Conservation (phyloP, 345 rosid genomes). For the Rhizophora apiculata region DNA sequence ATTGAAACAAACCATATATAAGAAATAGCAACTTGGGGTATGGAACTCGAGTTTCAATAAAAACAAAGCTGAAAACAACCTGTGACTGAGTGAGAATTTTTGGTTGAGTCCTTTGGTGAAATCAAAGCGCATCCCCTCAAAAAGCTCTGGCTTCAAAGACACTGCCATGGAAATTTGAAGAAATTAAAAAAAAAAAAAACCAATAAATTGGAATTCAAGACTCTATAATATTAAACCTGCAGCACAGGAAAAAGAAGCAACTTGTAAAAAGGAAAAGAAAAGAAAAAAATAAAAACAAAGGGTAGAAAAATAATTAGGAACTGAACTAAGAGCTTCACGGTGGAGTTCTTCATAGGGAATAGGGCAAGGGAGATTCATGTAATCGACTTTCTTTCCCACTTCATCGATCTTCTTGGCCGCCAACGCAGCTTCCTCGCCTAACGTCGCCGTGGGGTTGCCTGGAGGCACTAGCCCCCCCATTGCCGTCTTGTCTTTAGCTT, state of each 20-base stretch:
- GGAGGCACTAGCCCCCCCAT: neutral
- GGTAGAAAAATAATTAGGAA: neutral
- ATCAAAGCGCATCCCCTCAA: constrained; percentile 96
- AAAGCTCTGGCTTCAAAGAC: constrained; percentile 87
- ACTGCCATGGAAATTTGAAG: constrained; percentile 41
- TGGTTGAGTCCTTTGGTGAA: constrained; percentile 83
- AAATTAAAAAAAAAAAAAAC: neutral
- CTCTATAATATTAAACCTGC: neutral
- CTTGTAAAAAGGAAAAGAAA: neutral
- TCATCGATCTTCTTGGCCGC: constrained; percentile 23
- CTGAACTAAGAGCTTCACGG: constrained; percentile 75
- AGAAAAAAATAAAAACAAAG: neutral
- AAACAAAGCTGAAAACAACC: constrained; percentile 35
- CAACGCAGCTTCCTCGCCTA: constrained; percentile 21
- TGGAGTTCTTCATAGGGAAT: constrained; percentile 86
- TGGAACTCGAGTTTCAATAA: neutral
- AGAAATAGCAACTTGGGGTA: neutral
- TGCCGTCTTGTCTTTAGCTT: neutral
- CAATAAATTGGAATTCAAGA: neutral
- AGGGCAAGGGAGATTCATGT: constrained; percentile 76
- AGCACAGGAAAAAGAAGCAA: neutral
- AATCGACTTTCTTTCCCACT: constrained; percentile 56
- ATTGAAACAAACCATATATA: neutral
- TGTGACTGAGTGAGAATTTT: constrained; percentile 87
- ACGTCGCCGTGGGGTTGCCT: constrained; percentile 8